Percentiles rank a stretch among this genome's conserved stretches.
phyloP scores from a whole-genome alignment of 2,329 filamentous ascomycete genomes.

The Pyrenophora teres region DNA sequence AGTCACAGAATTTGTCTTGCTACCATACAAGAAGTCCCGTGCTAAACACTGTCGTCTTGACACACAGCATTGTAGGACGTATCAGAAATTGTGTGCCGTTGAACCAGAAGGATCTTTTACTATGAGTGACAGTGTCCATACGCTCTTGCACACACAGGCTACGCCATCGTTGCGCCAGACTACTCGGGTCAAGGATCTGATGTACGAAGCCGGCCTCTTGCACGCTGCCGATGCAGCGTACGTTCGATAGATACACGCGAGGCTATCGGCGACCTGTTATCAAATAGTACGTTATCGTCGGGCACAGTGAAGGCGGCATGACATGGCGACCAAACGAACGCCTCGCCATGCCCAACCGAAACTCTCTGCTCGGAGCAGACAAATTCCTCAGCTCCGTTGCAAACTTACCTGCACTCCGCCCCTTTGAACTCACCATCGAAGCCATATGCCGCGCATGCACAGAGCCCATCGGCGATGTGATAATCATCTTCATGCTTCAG shows the following conservation, averaged over 20 bases:
- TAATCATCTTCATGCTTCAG: slow-evolving; percentile 27
- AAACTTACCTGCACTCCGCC: slow-evolving; percentile 28
- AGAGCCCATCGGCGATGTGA: slow-evolving; percentile 25
- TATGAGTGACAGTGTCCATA: slow-evolving; percentile 29
- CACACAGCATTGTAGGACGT: slow-evolving; percentile 24
- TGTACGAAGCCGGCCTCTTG: slow-evolving; percentile 28
- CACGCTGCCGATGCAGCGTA: slow-evolving; percentile 29
- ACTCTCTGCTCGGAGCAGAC: slow-evolving; percentile 22
- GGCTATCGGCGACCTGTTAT: slow-evolving; percentile 21
- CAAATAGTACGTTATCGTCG: slow-evolving; percentile 27
- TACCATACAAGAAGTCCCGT: slow-evolving; percentile 23
- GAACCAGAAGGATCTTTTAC: slow-evolving; percentile 29
- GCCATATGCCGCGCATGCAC: slow-evolving; percentile 25
- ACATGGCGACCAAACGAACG: slow-evolving; percentile 30
- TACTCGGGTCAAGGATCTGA: slow-evolving; percentile 18
- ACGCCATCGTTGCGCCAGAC: slow-evolving; percentile 29
- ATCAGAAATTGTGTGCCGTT: slow-evolving; percentile 13
- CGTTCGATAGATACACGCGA: slow-evolving; percentile 26
- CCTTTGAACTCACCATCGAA: slow-evolving; percentile 27
- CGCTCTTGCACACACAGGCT: slow-evolving; percentile 21
- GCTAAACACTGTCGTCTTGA: slow-evolving; percentile 23
- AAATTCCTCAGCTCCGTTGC: slow-evolving; percentile 28
- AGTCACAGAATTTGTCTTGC: slow-evolving; percentile 25
- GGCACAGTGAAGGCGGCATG: slow-evolving; percentile 32
- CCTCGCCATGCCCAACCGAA: slow-evolving; percentile 25